Evolutionary conservation across 2,329 filamentous ascomycete species (phyloP), one percentile per base, ranked within the genome.

Genomic region (Catunica adiposa): DNA sequence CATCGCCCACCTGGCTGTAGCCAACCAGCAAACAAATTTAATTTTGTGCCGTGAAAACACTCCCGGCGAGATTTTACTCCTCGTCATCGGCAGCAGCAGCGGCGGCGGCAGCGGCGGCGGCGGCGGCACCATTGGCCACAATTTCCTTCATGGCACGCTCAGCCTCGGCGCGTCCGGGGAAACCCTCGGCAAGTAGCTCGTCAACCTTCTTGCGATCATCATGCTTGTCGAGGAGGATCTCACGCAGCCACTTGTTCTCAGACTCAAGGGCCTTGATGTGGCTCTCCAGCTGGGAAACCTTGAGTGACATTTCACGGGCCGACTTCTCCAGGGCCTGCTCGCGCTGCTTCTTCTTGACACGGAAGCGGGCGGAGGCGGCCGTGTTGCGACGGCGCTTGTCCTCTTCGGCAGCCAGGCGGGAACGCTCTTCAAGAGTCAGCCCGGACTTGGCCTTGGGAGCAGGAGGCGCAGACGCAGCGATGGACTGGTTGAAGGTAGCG

Each of bases 261-360:
- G 83, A 84, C 71, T 88, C 83, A n/a, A 90, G 77, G 64, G 88
- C 82, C 57, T 78, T 77, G 55, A 92, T 83, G 58, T 80, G 80
- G 63, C 76, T 76, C 69, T 94, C 86, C 5, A 94, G 75, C 17
- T 74, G 73, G 17, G 78, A 73, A 53, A 89, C 84, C 70, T 89
- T 89, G 48, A 92, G 85, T 26, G 79, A 79, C 70, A 90, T 86
- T 62, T 94, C 88, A 68, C 89, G 88, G 63, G 87, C 83, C 2
- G 80, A 83, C 64, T 80, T 81, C 68, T 90, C 86, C 54, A 94
- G 79, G 7, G 86, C 84, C 68, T 89, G 85, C 72, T 94, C 88
- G 53, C 88, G 83, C 71, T 92, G 86, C 79, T 94, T 94, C 83
- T 94, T 94, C 80, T 94, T 94, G 66, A 92, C 81, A 58, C 88